Evolutionary conservation across 345 rosid species (phyloP), one percentile per base, ranked within the genome.

Genomic region (Luvunga scandens): DNA sequence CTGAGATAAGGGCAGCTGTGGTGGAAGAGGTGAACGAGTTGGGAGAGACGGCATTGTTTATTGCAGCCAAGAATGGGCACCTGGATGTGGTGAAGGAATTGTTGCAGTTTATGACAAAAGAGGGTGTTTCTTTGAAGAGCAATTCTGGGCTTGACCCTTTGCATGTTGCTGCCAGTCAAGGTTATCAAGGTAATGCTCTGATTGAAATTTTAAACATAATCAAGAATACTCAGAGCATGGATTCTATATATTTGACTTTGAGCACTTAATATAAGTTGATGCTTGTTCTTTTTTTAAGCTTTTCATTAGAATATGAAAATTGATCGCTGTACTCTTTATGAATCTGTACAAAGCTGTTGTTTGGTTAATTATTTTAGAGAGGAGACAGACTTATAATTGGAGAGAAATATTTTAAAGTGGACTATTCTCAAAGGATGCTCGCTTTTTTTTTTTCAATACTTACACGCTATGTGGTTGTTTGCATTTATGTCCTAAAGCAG

Each of bases 1-100:
- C 83, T 10, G 95, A 90, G 77, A 91, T 92, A 84, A 88, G 87
- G 85, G 84, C 85, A 14, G 86, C 98, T 0, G 85, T 94, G 38
- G 98, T 91, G 70, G 91, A 94, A 66, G 99, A 96, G 81, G 97
- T 92, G 81, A 96, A 96, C 56, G 97, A 94, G 75, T 83, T 96
- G 74, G 98, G 99, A 60, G 98, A 96, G 89, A 94, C 98, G 10
- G 94, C 98, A 0, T 84, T 96, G 66, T 92, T 89, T 66, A 88
- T 89, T 6, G 97, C 99, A 1, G 97, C 99, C 0, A 93, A 90
- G 83, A 92, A 84, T 83, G 99, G 99, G 63, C 93, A 96, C 68
- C 66, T 92, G 27, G 90, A 87, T 79, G 91, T 96, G 38, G 95
- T 94, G 48, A 82, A 85, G 78, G 98, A 92, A 81, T 81, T 96